Conservation (phyloP, 2,329 filamentous ascomycete species). For the Fusarium vanettenii region DNA sequence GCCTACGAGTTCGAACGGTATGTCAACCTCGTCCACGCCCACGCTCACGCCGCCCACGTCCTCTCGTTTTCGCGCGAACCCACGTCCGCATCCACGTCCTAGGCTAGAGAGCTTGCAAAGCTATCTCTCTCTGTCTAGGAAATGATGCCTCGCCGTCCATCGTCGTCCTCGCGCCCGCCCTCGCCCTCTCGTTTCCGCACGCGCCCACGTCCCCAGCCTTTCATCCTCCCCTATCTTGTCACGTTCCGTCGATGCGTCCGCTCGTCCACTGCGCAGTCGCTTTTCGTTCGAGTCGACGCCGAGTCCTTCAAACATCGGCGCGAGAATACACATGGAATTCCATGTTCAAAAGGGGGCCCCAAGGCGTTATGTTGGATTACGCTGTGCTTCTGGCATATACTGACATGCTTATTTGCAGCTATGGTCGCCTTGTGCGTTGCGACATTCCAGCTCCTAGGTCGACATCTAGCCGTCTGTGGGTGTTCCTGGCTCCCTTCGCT, state of each 20-base stretch:
- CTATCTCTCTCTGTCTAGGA: slow-evolving; percentile 43
- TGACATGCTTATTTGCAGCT: slow-evolving; percentile 70
- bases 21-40: slow-evolving; percentile 70
- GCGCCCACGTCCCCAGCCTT: slow-evolving; percentile 42
- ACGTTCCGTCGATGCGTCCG: slow-evolving; percentile 43
- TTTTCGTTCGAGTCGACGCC: slow-evolving; percentile 41
- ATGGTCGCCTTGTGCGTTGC: slow-evolving; percentile 96
- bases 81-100: slow-evolving; percentile 39
- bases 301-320: slow-evolving; percentile 38
- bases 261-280: slow-evolving; percentile 44
- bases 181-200: slow-evolving; percentile 44
- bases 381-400: slow-evolving; percentile 56
- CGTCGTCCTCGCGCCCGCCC: slow-evolving; percentile 44
- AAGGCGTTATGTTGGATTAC: slow-evolving; percentile 35
- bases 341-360: slow-evolving; percentile 43
- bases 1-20: slow-evolving; percentile 99
- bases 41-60: slow-evolving; percentile 51
- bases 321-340: slow-evolving; percentile 40
- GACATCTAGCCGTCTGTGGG: slow-evolving; percentile 94
- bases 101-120: slow-evolving; percentile 32
- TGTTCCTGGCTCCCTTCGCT: slow-evolving; percentile 42
- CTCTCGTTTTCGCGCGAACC: slow-evolving; percentile 47
- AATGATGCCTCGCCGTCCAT: slow-evolving; percentile 42
- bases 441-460: slow-evolving; percentile 97
- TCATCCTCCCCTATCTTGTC: slow-evolving; percentile 35